These are phyloP conservation scores for Debaryomyces subglobosus DNA, from an alignment of 1,139 yeast genomes.

Conservation along the genomic window DNA sequence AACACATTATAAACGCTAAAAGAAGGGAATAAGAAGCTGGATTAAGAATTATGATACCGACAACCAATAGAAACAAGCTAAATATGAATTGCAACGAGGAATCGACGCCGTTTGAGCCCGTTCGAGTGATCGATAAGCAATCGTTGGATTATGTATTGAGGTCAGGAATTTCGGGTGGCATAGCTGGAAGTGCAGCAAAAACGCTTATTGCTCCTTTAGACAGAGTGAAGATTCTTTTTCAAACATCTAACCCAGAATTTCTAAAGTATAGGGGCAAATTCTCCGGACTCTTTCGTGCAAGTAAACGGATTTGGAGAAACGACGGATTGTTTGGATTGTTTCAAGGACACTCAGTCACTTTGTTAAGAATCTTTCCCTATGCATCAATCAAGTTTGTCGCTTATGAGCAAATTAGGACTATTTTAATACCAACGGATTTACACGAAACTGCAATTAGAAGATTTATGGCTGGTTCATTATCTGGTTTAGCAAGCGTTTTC, in stretches of 20 bases:
- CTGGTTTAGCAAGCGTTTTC: constrained; percentile 85
- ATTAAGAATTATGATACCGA: constrained; percentile 8
- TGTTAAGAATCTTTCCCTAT: constrained; percentile 90
- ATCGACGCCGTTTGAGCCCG: constrained; percentile 27
- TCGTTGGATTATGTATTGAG: constrained; percentile 77
- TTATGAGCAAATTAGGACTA: constrained; percentile 85
- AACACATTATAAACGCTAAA: not conserved
- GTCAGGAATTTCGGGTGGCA: constrained; percentile 92
- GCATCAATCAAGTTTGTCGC: constrained; percentile 98
- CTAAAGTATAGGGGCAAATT: constrained; percentile 78
- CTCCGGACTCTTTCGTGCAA: constrained; percentile 75
- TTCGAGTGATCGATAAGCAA: constrained; percentile 52
- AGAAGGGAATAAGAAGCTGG: not conserved
- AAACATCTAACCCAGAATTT: constrained; percentile 91
- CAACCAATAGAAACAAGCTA: constrained; percentile 1
- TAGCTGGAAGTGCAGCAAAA: constrained; percentile 95
- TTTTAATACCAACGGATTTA: constrained; percentile 72
- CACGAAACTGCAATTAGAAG: constrained; percentile 83
- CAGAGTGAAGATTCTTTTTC: constrained; percentile 90
- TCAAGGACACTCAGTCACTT: constrained; percentile 95
- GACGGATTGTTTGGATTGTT: constrained; percentile 86
- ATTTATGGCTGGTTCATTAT: constrained; percentile 84
- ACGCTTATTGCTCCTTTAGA: constrained; percentile 95
- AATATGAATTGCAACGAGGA: constrained; percentile 26
- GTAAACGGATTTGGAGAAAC: constrained; percentile 58